Evolutionary conservation across 2,329 filamentous ascomycete species (phyloP), one percentile per base, ranked within the genome.

Genomic region (Neofusicoccum cordaticola): DNA sequence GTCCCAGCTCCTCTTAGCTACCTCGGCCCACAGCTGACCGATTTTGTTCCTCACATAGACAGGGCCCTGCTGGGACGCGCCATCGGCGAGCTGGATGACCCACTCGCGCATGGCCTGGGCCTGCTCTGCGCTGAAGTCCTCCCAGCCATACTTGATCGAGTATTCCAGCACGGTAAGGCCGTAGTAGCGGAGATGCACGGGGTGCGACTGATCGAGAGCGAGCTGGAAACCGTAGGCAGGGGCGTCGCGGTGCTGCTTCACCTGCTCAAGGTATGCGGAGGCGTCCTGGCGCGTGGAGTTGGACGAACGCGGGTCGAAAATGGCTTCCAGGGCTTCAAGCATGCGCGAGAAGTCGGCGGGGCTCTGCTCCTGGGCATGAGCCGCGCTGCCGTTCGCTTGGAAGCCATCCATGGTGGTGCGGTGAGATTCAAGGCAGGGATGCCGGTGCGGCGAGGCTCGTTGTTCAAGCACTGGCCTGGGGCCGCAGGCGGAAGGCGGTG

Each of bases 1-100:
- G n/a, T 85, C 92, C 95, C 95, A 99, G 74, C 88, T 91, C 71
- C 94, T 86, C 81, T 98, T 98, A 45, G 93, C 93, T 62, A 97
- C 84, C 77, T 98, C 95, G 7, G 93, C 91, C 95, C 95, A 99
- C 67, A 99, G 81, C 78, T 96, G 90, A 34, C 92, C 92, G 39
- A 95, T 89, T 80, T 99, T 99, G 83, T 96, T 98, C 70, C 94
- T 86, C 68, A 97, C 82, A 75, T 93, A 99, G 37, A 85, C 77
- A 2, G 92, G 91, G 74, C 98, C 94, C 19, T 88, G 84, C 51
- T 85, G 84, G 4, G 86, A 83, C 48, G 96, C 82, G 67, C 85
- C 84, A 72, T 90, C 86, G 12, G 92, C 91, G 12, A 99, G 87
- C 74, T 89, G 84, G 64, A 97, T 79, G 48, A 97, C 87, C 85